Evolutionary conservation across 768 basidiomycete genomes (phyloP).

Genomic region (Psilocybe sp.): DNA sequence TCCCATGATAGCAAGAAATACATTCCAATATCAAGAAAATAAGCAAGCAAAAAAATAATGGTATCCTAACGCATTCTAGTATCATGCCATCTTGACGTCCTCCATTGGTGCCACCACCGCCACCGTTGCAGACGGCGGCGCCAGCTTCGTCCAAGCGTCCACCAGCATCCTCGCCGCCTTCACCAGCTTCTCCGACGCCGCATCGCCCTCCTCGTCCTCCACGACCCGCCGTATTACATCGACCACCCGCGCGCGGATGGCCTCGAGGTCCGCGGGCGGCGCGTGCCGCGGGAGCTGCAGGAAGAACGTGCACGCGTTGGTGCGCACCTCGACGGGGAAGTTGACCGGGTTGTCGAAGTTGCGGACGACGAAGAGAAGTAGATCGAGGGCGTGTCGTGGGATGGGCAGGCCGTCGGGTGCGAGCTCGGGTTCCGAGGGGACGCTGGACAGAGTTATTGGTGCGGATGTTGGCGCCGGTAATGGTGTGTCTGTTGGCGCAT

Average conservation of each 20-base stretch:
- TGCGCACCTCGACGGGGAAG: constrained; percentile 73
- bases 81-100: too few species aligned
- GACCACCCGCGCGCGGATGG: constrained; percentile 47
- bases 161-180: constrained; percentile 38
- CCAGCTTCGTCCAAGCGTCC: constrained; percentile 30
- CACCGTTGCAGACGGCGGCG: too few species aligned
- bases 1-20: too few species aligned
- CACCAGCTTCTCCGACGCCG: constrained; percentile 40
- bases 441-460: constrained; percentile 44
- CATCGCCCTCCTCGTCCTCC: constrained; percentile 31
- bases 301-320: constrained; percentile 73
- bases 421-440: constrained; percentile 43
- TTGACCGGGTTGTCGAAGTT: constrained; percentile 53
- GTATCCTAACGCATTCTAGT: too few species aligned
- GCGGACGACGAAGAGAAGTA: constrained; percentile 60
- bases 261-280: constrained; percentile 42
- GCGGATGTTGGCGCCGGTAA: constrained; percentile 36
- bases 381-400: constrained; percentile 63
- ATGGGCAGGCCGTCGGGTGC: constrained; percentile 35
- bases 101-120: too few species aligned
- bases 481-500: too few species aligned
- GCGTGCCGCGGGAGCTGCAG: constrained; percentile 58
- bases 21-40: too few species aligned
- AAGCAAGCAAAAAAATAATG: too few species aligned
- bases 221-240: constrained; percentile 52